Evolutionary conservation across 2,329 filamentous ascomycete genomes (phyloP), one percentile per base, ranked within the genome.

Genomic region (Xylariales sp.): DNA sequence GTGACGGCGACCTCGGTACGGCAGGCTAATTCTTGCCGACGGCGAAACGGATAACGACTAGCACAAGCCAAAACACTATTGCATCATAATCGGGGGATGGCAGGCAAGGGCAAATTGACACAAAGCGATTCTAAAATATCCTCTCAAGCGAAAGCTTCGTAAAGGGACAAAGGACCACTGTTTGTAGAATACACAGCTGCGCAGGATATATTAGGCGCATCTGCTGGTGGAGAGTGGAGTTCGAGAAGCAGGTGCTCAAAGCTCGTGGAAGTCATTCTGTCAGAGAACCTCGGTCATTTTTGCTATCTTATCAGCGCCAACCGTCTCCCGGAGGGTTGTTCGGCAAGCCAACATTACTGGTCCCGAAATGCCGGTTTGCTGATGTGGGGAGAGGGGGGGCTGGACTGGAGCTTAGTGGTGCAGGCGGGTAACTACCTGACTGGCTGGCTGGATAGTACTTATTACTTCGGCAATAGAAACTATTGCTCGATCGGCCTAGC

Each of bases 211-310:
- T n/a, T n/a, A n/a, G n/a, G n/a, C n/a, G n/a, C n/a, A n/a, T n/a
- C n/a, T n/a, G n/a, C n/a, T n/a, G n/a, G n/a, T 10, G 28, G 14
- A 16, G 28, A 30, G 15, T 15, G 10, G 45, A 46, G 45, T 45
- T 49, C 42, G 47, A 43, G 47, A 23, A 41, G 32, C 37, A 25
- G 33, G 20, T 44, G 18, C 37, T 41, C 41, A 41, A 39, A 31
- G 20, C 29, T 20, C n/a, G 36, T 38, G 36, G 33, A 31, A 13
- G 15, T 38, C 21, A 14, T 18, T 35, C 51, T 50, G 20, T 17
- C 18, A 31, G 31, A 29, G 48, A 43, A 56, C 54, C 54, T 56
- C 54, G 54, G 54, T 47, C 54, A 53, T 50, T 50, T 41, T 42
- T 31, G 37, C 30, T 37, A 44, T 42, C 40, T 43, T 37, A 33